These are phyloP conservation scores for Epichloe sp. DNA, from an alignment of 2,329 filamentous ascomycete species.

Conservation along the genomic window DNA sequence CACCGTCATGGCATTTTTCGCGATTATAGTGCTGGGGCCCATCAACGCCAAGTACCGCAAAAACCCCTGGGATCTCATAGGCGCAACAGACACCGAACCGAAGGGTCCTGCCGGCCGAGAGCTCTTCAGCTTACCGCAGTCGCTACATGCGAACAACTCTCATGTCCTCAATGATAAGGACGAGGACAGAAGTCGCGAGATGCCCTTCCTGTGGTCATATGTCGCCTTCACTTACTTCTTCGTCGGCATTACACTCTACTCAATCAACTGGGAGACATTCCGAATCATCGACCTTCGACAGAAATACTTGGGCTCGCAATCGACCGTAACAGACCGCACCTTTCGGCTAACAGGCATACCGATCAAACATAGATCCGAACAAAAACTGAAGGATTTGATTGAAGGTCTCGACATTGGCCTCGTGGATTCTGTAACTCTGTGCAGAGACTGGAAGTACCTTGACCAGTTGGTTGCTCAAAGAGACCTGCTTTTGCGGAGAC, in stretches of 20 bases:
- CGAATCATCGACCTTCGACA: slow-evolving; percentile 78
- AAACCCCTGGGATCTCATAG: not conserved
- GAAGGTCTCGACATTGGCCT: slow-evolving; percentile 81
- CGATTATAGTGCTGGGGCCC: slow-evolving; percentile 67
- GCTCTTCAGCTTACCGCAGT: not conserved
- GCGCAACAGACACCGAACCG: not conserved
- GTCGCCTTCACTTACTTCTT: slow-evolving; percentile 93
- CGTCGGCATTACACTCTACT: slow-evolving; percentile 65
- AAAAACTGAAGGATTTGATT: slow-evolving; percentile 72
- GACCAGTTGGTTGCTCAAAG: slow-evolving; percentile 62
- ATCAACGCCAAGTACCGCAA: slow-evolving; percentile 57
- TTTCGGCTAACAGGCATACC: slow-evolving; percentile 88
- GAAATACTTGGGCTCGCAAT: slow-evolving; percentile 83
- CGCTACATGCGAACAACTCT: slow-evolving; percentile 8
- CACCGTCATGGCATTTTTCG: slow-evolving; percentile 65
- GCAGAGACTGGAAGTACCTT: slow-evolving; percentile 72
- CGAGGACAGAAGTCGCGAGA: slow-evolving; percentile 22
- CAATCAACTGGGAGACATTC: slow-evolving; percentile 71
- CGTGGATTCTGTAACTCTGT: slow-evolving; percentile 78
- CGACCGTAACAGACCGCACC: slow-evolving; percentile 89
- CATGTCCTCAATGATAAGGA: slow-evolving; percentile 16
- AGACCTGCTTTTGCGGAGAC: slow-evolving; percentile 48
- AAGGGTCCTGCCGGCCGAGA: slow-evolving; percentile 4
- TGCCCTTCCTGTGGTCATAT: slow-evolving; percentile 74
- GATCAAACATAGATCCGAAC: slow-evolving; percentile 61